phyloP scores from a whole-genome alignment of 2,329 filamentous ascomycete species.

The Trichophyton rubrum region DNA sequence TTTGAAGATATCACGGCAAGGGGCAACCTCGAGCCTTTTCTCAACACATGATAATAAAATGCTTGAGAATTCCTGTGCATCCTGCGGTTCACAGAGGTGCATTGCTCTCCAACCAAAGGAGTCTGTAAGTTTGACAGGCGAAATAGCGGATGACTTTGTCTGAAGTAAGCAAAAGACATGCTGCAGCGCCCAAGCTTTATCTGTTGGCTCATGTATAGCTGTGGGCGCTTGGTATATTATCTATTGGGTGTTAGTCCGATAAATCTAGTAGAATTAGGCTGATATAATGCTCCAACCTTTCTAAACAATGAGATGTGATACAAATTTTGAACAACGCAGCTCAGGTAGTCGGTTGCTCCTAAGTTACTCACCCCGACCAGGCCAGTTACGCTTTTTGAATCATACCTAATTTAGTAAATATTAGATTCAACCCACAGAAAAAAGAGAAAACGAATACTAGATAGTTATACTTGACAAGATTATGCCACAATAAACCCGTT shows the following conservation, averaged over 20 bases:
- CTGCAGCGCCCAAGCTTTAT: slow-evolving; percentile 89
- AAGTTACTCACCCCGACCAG: slow-evolving; percentile 96
- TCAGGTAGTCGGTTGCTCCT: slow-evolving; percentile 81
- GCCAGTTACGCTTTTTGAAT: slow-evolving; percentile 98
- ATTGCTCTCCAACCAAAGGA: slow-evolving; percentile 97
- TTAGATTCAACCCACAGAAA: slow-evolving; percentile 29
- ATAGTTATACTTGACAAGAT: slow-evolving; percentile 29
- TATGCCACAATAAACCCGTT: slow-evolving; percentile 38
- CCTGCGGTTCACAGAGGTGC: slow-evolving; percentile 97
- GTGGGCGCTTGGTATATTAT: slow-evolving; percentile 97
- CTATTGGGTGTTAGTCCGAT: slow-evolving; percentile 31
- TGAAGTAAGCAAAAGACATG: slow-evolving; percentile 90
- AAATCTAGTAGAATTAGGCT: not conserved
- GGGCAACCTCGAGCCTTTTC: slow-evolving; percentile 93
- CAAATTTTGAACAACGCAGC: slow-evolving; percentile 69
- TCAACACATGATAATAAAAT: slow-evolving; percentile 97
- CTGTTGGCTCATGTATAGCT: slow-evolving; percentile 59
- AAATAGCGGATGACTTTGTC: slow-evolving; percentile 68
- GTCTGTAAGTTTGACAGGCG: slow-evolving; percentile 84
- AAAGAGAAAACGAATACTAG: not conserved
- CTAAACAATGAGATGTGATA: slow-evolving; percentile 88
- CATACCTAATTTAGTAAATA: slow-evolving; percentile 49
- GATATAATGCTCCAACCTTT: slow-evolving; percentile 45
- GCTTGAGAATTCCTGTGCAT: slow-evolving; percentile 90
- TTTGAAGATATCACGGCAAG: slow-evolving; percentile 74